Evolutionary conservation across 2,329 filamentous ascomycete species (phyloP), one percentile per base, ranked within the genome.

Genomic region (Hymenoscyphus salicellus): DNA sequence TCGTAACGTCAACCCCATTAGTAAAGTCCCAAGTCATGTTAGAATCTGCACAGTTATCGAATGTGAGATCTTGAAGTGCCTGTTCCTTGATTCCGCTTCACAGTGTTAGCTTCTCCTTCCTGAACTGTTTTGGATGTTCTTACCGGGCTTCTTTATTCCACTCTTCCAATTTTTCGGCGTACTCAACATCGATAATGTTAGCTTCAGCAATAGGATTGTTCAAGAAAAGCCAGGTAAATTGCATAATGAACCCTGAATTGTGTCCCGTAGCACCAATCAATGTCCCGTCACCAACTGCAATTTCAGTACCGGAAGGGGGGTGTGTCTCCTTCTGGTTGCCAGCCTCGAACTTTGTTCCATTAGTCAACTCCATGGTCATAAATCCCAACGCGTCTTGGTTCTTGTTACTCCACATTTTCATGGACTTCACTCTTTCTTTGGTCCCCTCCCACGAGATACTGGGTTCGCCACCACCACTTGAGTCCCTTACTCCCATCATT

Each of bases 341-440:
- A 20, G n/a, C n/a, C 55, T 32, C 30, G 32, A 58, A 26, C 28
- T 58, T 58, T 33, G 28, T 16, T 20, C 55, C 55, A n/a, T 58
- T 58, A 14, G 26, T 17, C 14, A 36, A 32, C 32, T 58, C 30
- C 1, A 58, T 36, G 6, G 28, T 20, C n/a, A 58, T 58, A 11
- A 30, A 32, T 8, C 55, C 55, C 2, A 58, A 20, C 14, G 26
- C 55, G 26, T 58, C 32, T 33, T 58, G 10, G 11, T 58, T 33
- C 28, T 38, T 58, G 55, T 58, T 58, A 7, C 32, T 36, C 55
- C 55, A 58, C 55, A 58, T 58, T 32, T 58, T 58, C 30, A 58
- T 30, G 17, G 55, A 30, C n/a, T 20, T 58, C 20, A 58, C 30
- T 23, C 28, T 33, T 20, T 58, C 30, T 32, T 33, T 33, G 3